Percentiles rank a stretch among this genome's conserved stretches.
These are phyloP conservation scores for Starmerella apicola DNA, from an alignment of 805 yeast species.

Conservation along the genomic window DNA sequence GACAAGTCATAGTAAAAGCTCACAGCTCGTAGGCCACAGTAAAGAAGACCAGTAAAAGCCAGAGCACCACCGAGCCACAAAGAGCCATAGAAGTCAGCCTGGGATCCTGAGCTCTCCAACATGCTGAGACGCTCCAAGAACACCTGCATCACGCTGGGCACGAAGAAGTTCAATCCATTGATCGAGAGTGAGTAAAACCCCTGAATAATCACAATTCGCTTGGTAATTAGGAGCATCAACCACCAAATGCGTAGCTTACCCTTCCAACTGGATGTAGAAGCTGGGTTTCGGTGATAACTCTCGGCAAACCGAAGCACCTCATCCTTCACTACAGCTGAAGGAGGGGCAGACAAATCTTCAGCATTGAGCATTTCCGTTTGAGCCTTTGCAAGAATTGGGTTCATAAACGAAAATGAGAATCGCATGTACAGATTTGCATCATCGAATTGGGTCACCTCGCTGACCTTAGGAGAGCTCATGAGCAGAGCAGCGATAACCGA, in stretches of 20 bases:
- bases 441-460: background rate
- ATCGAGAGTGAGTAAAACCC: background rate
- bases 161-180: background rate
- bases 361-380: background rate
- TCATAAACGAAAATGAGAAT: background rate
- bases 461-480: background rate
- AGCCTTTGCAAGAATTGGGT: background rate
- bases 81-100: background rate
- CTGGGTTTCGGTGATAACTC: background rate
- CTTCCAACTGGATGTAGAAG: no score
- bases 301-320: background rate
- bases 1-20: background rate
- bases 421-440: background rate
- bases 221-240: background rate
- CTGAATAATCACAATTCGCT: background rate
- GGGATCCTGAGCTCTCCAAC: background rate
- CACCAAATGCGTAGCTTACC: background rate
- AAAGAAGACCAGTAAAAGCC: conserved; percentile 1
- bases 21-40: background rate
- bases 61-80: background rate
- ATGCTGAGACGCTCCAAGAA: background rate
- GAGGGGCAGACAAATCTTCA: background rate
- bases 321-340: background rate
- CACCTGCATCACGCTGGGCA: conserved; percentile 1
- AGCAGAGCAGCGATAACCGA: background rate